phyloP scores from a whole-genome alignment of 164 flowering plant genomes.

The Houttuynia cordata region DNA sequence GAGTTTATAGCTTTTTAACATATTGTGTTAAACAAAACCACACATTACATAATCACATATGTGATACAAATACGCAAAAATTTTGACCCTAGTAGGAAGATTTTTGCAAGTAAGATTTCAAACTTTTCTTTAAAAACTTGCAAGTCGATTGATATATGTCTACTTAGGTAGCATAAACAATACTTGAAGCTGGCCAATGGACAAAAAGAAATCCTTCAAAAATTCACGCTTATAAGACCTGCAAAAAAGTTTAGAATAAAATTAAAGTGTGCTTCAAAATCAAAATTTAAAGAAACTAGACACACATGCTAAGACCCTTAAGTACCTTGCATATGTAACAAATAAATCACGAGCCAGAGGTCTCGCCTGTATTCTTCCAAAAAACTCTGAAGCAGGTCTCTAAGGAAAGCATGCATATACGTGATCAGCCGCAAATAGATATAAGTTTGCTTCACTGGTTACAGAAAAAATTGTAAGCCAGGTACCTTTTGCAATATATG shows the following conservation, averaged over 20 bases:
- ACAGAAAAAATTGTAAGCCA: background rate
- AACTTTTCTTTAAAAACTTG: background rate
- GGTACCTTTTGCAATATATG: slow-evolving; percentile 91
- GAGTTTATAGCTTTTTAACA: too few species aligned
- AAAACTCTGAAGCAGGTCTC: slow-evolving; percentile 71
- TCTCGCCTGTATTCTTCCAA: slow-evolving; percentile 71
- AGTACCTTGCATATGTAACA: slow-evolving; percentile 59
- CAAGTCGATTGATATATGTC: background rate
- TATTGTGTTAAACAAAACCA: too few species aligned
- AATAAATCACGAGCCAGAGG: slow-evolving; percentile 77
- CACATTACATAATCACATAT: too few species aligned
- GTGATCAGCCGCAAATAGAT: background rate
- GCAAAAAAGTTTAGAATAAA: slow-evolving; percentile 9
- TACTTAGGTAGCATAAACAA: background rate
- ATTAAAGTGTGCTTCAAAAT: background rate
- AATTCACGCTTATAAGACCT: slow-evolving; percentile 82
- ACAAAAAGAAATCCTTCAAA: slow-evolving; percentile 73
- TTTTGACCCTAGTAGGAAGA: too few species aligned
- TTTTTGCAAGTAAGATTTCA: too few species aligned
- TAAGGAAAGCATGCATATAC: slow-evolving; percentile 16
- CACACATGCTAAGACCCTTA: slow-evolving; percentile 2
- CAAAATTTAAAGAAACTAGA: background rate
- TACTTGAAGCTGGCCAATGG: slow-evolving; percentile 86
- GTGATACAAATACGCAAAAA: too few species aligned
- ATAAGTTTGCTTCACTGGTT: too few species aligned